These are phyloP conservation scores for Xylaria venustula DNA, from an alignment of 495 filamentous ascomycete species.

Conservation along the genomic window DNA sequence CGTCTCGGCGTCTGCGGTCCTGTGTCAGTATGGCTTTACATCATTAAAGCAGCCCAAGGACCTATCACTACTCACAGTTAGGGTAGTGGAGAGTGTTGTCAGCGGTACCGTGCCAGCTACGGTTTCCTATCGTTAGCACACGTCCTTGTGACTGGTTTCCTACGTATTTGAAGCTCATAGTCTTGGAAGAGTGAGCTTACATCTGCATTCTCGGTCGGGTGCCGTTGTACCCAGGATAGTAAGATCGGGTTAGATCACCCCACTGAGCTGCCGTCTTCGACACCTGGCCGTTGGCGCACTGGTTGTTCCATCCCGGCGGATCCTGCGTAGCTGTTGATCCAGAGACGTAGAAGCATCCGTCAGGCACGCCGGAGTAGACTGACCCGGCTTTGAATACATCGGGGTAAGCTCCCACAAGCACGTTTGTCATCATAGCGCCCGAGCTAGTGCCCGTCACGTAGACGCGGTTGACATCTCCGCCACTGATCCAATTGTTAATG, in stretches of 20 bases:
- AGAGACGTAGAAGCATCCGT: constrained; percentile 47
- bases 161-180: not conserved
- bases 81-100: constrained; percentile 43
- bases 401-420: constrained; percentile 48
- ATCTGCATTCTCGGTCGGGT: constrained; percentile 48
- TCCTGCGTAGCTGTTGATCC: constrained; percentile 43
- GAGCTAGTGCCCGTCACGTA: constrained; percentile 54
- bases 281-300: constrained; percentile 45
- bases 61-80: constrained; percentile 32
- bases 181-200: constrained; percentile 31
- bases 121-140: not conserved
- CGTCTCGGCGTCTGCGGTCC: constrained; percentile 32
- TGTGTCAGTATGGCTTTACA: constrained; percentile 10
- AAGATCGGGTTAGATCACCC: constrained; percentile 47
- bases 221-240: constrained; percentile 52
- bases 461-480: constrained; percentile 46
- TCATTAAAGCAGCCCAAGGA: too few relatives aligned
- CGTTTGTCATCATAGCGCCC: constrained; percentile 59
- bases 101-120: constrained; percentile 44
- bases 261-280: constrained; percentile 47
- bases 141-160: not conserved
- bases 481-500: not conserved
- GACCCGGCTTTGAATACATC: constrained; percentile 52
- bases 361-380: constrained; percentile 50
- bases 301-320: constrained; percentile 47